A percentile compares a stretch with the other conserved stretches of the same genome.
phyloP scores from a whole-genome alignment of 805 yeast species.

The Spathaspora sp. region DNA sequence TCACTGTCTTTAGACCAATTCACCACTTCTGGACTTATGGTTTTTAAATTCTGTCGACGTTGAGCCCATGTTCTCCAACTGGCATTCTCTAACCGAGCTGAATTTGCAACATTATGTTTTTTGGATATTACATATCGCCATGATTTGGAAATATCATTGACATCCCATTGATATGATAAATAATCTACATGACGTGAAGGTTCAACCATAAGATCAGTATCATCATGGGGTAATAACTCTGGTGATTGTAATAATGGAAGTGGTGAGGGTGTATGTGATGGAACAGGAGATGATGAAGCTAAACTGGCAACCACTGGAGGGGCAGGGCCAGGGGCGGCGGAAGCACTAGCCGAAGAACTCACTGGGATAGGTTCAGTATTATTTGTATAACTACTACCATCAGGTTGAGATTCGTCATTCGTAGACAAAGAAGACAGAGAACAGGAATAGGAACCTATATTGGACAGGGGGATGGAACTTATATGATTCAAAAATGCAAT shows the following conservation, averaged over 20 bases:
- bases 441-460: not conserved
- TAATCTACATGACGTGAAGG: slow-evolving; percentile 94
- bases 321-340: not conserved
- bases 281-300: not conserved
- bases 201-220: slow-evolving; percentile 70
- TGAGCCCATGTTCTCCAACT: slow-evolving; percentile 97
- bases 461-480: not conserved
- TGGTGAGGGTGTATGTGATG: slow-evolving; percentile 1
- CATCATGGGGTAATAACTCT: slow-evolving; percentile 66
- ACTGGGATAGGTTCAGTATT: not conserved
- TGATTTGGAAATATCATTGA: slow-evolving; percentile 84
- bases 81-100: slow-evolving; percentile 50
- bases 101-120: slow-evolving; percentile 74
- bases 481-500: not conserved
- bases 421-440: not conserved
- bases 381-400: not conserved
- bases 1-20: slow-evolving; percentile 98
- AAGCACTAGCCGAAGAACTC: too few relatives aligned
- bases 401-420: not conserved
- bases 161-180: slow-evolving; percentile 94
- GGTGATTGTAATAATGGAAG: slow-evolving; percentile 8
- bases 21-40: slow-evolving; percentile 86
- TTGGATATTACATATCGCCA: slow-evolving; percentile 90
- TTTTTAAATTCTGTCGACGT: slow-evolving; percentile 57
- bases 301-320: not conserved